Conservation (phyloP, 805 yeast genomes). For the Metschnikowia lachancei region DNA sequence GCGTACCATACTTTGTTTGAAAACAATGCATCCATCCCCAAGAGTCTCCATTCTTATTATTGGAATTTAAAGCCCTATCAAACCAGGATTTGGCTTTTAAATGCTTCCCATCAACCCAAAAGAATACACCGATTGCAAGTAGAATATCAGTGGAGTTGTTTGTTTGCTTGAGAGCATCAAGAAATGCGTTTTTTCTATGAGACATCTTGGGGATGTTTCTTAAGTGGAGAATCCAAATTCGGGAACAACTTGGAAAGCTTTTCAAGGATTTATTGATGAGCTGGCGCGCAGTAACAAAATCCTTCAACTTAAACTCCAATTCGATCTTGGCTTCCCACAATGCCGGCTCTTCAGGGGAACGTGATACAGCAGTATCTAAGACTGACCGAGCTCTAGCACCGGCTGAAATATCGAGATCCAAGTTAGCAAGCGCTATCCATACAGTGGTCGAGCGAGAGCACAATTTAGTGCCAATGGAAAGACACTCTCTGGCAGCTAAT, state of each 20-base stretch:
- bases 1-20: conserved; percentile 10
- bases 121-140: conserved; percentile 60
- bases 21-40: conserved; percentile 62
- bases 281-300: conserved; percentile 50
- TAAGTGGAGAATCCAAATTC: conserved; percentile 66
- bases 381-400: conserved; percentile 65
- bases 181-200: conserved; percentile 53
- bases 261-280: conserved; percentile 58
- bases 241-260: conserved; percentile 54
- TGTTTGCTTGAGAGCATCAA: conserved; percentile 70
- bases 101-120: conserved; percentile 63
- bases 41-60: conserved; percentile 65
- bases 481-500: conserved; percentile 46
- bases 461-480: conserved; percentile 46
- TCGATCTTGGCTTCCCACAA: conserved; percentile 58
- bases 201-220: conserved; percentile 45
- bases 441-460: conserved; percentile 45
- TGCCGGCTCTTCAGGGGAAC: conserved; percentile 47
- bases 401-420: conserved; percentile 42
- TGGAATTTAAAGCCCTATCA: conserved; percentile 58
- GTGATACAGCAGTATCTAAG: conserved; percentile 62
- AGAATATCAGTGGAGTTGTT: conserved; percentile 58
- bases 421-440: conserved; percentile 53
- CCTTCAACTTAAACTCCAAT: conserved; percentile 54
- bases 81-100: conserved; percentile 72